Conservation (phyloP, 306 rosid species). For the Canavalia gladiata region DNA sequence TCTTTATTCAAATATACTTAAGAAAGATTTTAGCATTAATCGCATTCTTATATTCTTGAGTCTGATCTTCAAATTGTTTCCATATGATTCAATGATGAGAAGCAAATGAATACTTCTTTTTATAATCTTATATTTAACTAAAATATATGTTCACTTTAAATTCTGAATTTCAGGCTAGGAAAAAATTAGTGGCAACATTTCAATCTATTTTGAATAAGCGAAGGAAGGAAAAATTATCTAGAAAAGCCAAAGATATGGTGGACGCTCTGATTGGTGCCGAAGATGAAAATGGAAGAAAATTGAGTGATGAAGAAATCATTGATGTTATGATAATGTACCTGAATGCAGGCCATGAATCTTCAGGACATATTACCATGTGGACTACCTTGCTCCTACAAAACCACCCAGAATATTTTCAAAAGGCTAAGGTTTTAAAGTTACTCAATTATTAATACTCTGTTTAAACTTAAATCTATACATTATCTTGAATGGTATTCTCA, state of each 20-base stretch:
- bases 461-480: neutral
- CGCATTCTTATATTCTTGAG: neutral
- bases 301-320: slow-evolving; percentile 67
- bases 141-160: neutral
- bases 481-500: neutral
- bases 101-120: neutral
- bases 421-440: slow-evolving; percentile 66
- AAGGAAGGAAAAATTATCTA: slow-evolving; percentile 23
- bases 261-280: slow-evolving; percentile 67
- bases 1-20: neutral
- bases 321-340: slow-evolving; percentile 76
- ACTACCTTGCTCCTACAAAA: slow-evolving; percentile 53
- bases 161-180: slow-evolving; percentile 60
- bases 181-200: slow-evolving; percentile 56
- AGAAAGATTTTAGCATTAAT: neutral
- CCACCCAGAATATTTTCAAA: slow-evolving; percentile 60
- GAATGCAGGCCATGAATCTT: slow-evolving; percentile 88
- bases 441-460: neutral
- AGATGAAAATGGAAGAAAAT: slow-evolving; percentile 69
- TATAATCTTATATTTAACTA: neutral
- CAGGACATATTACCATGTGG: slow-evolving; percentile 84
- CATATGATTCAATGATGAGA: neutral
- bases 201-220: slow-evolving; percentile 60
- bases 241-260: slow-evolving; percentile 69
- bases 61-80: too few species aligned